Conservation (phyloP, 192 early-diverging fungal genomes). For the Backusella tuberculispora region DNA sequence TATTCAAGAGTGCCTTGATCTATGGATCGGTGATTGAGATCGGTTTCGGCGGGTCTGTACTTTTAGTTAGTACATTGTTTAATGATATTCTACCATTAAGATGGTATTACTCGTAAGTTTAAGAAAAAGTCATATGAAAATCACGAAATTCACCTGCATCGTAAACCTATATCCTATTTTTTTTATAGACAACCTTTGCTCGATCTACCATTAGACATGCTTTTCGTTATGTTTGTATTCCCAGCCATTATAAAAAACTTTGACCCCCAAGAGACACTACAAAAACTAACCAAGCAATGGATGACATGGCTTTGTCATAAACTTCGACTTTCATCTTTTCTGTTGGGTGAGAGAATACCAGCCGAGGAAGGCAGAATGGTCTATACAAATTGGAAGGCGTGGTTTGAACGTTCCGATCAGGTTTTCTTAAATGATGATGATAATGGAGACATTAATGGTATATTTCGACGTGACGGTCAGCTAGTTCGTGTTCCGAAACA, state of each 20-base stretch:
- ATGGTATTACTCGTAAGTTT: conserved; percentile 64
- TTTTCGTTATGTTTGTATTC: conserved; percentile 73
- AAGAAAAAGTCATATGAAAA: background rate
- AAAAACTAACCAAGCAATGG: conserved; percentile 50
- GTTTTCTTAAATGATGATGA: conserved; percentile 17
- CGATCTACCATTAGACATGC: background rate
- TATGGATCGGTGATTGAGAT: conserved; percentile 77
- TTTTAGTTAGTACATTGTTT: conserved; percentile 33
- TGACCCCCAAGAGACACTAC: conserved; percentile 60
- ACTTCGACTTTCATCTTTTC: conserved; percentile 79
- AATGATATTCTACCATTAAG: conserved; percentile 61
- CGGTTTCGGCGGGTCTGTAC: conserved; percentile 60
- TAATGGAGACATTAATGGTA: conserved; percentile 43
- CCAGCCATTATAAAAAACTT: conserved; percentile 64
- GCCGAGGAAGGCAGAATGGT: conserved; percentile 74
- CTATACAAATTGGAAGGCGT: conserved; percentile 48
- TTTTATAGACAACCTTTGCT: background rate
- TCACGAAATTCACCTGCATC: background rate
- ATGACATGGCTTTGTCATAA: conserved; percentile 65
- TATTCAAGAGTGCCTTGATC: conserved; percentile 80
- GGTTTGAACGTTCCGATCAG: conserved; percentile 39
- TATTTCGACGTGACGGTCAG: conserved; percentile 49
- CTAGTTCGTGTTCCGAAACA: conserved; percentile 82
- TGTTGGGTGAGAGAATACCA: conserved; percentile 68
- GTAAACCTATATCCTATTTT: background rate